These are phyloP conservation scores for Haberlea rhodopensis DNA, from an alignment of 257 asterid genomes.

Conservation along the genomic window DNA sequence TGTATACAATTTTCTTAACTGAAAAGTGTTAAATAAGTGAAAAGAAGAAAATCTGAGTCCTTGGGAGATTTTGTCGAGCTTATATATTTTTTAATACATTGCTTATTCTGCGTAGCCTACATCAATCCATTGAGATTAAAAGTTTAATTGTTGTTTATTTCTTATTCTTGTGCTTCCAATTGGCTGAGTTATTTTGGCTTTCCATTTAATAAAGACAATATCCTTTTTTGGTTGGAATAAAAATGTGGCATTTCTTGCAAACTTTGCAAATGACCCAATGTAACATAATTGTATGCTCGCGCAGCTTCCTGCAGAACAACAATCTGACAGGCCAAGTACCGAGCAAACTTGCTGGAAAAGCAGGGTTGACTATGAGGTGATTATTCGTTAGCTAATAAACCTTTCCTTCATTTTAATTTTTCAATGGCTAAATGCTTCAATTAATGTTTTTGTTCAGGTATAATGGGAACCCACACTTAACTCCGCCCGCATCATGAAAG, in stretches of 20 bases:
- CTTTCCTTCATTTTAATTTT: constrained; percentile 4
- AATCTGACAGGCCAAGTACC: constrained; percentile 88
- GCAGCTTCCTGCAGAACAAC: constrained; percentile 82
- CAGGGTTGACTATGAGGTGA: constrained; percentile 63
- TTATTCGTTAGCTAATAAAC: background rate
- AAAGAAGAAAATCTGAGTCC: background rate
- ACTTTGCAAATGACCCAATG: background rate
- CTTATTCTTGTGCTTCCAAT: constrained; percentile 3
- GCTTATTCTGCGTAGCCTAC: background rate
- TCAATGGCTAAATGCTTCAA: background rate
- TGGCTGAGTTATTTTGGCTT: background rate
- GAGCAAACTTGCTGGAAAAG: constrained; percentile 45
- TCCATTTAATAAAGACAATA: background rate
- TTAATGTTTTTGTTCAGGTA: constrained; percentile 38
- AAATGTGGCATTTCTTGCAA: background rate
- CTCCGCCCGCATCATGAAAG: constrained; percentile 43
- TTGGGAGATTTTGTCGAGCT: background rate
- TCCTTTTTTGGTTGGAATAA: background rate
- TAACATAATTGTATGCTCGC: constrained; percentile 18
- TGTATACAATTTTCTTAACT: background rate
- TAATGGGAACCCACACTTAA: constrained; percentile 74
- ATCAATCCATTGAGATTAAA: too few relatives aligned
- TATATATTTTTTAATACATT: background rate
- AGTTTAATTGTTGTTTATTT: too few relatives aligned
- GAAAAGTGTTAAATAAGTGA: background rate